phyloP scores from a whole-genome alignment of 2,329 filamentous ascomycete genomes.

The Metarhizium sp. region DNA sequence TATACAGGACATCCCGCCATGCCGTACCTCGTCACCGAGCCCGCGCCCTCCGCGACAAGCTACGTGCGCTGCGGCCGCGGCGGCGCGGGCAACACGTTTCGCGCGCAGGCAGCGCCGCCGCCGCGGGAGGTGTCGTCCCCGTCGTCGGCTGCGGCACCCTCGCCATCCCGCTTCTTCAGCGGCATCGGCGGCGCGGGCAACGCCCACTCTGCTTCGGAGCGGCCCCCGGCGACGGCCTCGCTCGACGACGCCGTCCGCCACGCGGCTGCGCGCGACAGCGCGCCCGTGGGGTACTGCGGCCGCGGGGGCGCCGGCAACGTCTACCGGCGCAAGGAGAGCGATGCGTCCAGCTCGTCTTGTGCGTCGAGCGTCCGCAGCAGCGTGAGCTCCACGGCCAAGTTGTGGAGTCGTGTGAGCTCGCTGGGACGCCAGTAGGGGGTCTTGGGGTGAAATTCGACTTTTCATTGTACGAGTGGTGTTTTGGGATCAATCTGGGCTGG shows the following conservation, averaged over 20 bases:
- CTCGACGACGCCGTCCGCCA: slow-evolving; percentile 38
- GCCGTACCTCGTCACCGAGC: slow-evolving; percentile 23
- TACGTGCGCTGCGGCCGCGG: slow-evolving; percentile 44
- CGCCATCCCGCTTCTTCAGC: slow-evolving; percentile 48
- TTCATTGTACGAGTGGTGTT: background rate
- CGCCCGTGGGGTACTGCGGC: slow-evolving; percentile 50
- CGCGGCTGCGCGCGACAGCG: slow-evolving; percentile 29
- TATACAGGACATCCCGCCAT: slow-evolving; percentile 5
- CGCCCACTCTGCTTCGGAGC: slow-evolving; percentile 35
- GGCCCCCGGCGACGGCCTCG: slow-evolving; percentile 32
- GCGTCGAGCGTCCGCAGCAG: slow-evolving; percentile 30
- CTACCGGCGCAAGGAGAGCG: slow-evolving; percentile 43
- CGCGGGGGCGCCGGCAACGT: slow-evolving; percentile 57
- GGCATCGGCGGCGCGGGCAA: slow-evolving; percentile 62
- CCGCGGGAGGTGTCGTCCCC: slow-evolving; percentile 29
- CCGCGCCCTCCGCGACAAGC: slow-evolving; percentile 20
- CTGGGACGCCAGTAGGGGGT: slow-evolving; percentile 19
- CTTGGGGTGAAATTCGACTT: background rate
- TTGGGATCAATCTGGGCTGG: background rate
- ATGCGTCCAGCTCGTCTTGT: slow-evolving; percentile 16
- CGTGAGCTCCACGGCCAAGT: slow-evolving; percentile 20
- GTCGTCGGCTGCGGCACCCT: slow-evolving; percentile 13
- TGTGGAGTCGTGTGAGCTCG: slow-evolving; percentile 25
- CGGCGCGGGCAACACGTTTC: slow-evolving; percentile 47
- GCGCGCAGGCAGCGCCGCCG: slow-evolving; percentile 30